Evolutionary conservation across 2,329 filamentous ascomycete genomes (phyloP).

Genomic region (Rachicladosporium sp.): DNA sequence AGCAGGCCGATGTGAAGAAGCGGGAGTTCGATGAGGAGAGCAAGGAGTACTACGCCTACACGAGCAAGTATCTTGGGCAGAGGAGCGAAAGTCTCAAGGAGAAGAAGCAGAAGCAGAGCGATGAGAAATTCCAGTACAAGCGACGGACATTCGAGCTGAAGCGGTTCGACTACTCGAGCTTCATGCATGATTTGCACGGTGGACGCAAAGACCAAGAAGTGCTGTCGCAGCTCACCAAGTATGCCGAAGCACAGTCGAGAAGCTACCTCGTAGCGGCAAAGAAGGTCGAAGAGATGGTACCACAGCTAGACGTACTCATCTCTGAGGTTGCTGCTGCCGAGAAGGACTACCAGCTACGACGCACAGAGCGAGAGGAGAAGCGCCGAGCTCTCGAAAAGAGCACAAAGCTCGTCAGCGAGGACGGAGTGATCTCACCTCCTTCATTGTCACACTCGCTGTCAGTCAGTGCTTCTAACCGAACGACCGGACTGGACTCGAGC

Average conservation of each 20-base stretch:
- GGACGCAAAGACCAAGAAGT: slow-evolving; percentile 98
- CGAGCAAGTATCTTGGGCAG: slow-evolving; percentile 90
- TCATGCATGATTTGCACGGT: slow-evolving; percentile 98
- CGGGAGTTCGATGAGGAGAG: slow-evolving; percentile 98
- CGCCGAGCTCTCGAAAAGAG: slow-evolving; percentile 80
- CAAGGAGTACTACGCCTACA: slow-evolving; percentile 94
- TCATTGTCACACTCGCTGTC: slow-evolving; percentile 17
- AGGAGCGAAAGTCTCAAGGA: slow-evolving; percentile 91
- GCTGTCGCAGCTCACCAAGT: slow-evolving; percentile 84
- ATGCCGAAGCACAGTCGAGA: slow-evolving; percentile 78
- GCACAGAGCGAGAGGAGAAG: slow-evolving; percentile 93
- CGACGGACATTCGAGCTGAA: slow-evolving; percentile 91
- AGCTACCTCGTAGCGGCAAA: slow-evolving; percentile 72
- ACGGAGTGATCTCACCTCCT: slow-evolving; percentile 17
- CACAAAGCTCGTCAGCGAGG: slow-evolving; percentile 39
- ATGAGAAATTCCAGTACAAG: slow-evolving; percentile 92
- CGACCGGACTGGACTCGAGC: slow-evolving; percentile 12
- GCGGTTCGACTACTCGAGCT: slow-evolving; percentile 96
- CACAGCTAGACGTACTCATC: slow-evolving; percentile 78
- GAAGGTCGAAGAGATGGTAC: slow-evolving; percentile 74
- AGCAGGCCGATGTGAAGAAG: slow-evolving; percentile 92
- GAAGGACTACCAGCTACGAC: slow-evolving; percentile 91
- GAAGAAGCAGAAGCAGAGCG: slow-evolving; percentile 90
- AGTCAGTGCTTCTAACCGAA: slow-evolving; percentile 13
- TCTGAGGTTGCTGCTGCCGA: slow-evolving; percentile 85